A percentile compares a stretch with the other conserved stretches of the same genome.
Evolutionary conservation across 768 basidiomycete species (phyloP).

Genomic region (Lentinula sp.): DNA sequence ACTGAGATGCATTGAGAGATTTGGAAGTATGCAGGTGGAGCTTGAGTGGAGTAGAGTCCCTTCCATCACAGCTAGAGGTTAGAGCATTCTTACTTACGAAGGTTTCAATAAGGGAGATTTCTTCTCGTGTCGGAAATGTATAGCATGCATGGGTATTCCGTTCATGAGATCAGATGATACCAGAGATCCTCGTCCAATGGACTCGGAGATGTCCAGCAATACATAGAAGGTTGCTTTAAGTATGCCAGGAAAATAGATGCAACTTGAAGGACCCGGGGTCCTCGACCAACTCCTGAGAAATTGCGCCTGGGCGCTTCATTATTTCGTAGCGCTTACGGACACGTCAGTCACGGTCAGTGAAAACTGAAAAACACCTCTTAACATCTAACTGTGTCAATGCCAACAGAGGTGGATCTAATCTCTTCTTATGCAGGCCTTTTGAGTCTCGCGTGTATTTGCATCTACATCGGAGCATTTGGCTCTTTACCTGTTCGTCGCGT

Average conservation of each 20-base stretch:
- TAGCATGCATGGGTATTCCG: neutral
- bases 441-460: conserved; percentile 53
- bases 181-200: neutral
- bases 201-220: neutral
- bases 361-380: neutral
- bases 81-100: neutral
- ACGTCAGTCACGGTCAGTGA: neutral
- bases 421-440: conserved; percentile 68
- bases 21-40: neutral
- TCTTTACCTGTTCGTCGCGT: conserved; percentile 54
- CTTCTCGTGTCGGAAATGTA: neutral
- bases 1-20: neutral
- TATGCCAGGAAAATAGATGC: neutral
- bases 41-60: neutral
- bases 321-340: neutral
- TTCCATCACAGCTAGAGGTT: neutral
- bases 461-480: conserved; percentile 65
- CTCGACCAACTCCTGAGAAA: neutral
- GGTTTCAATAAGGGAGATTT: neutral
- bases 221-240: neutral
- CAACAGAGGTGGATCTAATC: conserved; percentile 49
- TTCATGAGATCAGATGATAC: neutral
- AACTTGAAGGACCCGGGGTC: neutral
- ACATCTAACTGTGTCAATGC: neutral
- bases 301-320: neutral